Evolutionary conservation across 1,284 basidiomycete genomes (phyloP), one percentile per base, ranked within the genome.

Genomic region (Inonotus hispidus): DNA sequence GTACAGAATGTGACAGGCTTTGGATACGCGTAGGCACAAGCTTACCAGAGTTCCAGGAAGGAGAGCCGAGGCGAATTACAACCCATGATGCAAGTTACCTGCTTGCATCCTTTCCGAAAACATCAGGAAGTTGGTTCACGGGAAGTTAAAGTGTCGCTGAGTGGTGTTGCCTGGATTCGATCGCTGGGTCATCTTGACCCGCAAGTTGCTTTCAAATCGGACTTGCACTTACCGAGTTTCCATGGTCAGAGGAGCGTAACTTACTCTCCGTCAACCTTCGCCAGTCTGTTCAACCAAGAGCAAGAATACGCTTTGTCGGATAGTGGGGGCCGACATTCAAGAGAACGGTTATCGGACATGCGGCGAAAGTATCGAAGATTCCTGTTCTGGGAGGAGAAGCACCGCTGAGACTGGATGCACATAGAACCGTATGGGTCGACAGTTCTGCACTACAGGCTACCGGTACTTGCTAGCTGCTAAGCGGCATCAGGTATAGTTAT

Each of bases 1-100:
- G 81, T 86, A 0, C 85, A 89, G 70, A 86, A 84, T 0, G 82
- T 83, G 0, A 80, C 77, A 0, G 87, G 86, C 0, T 82, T 87
- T 69, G 87, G 87, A 61, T 68, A 74, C 25, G 80, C 81, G 8
- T 86, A 88, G 71, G 81, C 75, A 0, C 70, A 78, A 55, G 81
- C 81, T 2, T 81, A 75, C 63, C 71, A 73, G 0, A 53, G 66
- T 2, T 79, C 69, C 58, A 66, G 58, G 3, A 69, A 68, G 0
- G 64, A 64, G 2, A 43, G 25, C 86, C 86, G 0, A 74, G 87
- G 71, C 85, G 87, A 67, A 83, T 81, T 2, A 68, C 88, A 1
- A 85, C 88, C 66, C 84, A 87, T 64, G 79, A 81, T 0, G 82
- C 82, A 1, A 85, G 80, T 0, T 83, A 84, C 65, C 68, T 88